A percentile compares a stretch with the other conserved stretches of the same genome.
phyloP scores from a whole-genome alignment of 257 asterid genomes.

The Ilex aquifolium region DNA sequence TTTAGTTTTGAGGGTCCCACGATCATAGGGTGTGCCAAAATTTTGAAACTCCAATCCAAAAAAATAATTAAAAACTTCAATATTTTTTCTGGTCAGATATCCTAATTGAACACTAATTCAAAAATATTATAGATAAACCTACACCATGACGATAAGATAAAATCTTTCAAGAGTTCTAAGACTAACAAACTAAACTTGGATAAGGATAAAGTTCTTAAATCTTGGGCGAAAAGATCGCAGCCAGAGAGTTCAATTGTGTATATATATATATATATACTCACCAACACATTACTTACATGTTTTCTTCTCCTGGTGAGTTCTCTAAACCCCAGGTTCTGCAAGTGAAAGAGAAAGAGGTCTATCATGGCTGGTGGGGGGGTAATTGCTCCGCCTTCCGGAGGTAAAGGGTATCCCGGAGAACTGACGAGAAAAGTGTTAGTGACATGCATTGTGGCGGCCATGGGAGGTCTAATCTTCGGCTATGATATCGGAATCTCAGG shows the following conservation, averaged over 20 bases:
- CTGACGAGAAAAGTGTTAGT: conserved; percentile 37
- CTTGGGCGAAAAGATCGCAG: no score
- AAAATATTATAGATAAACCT: no score
- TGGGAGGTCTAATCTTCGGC: conserved; percentile 56
- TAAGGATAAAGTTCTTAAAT: no score
- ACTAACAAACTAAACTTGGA: no score
- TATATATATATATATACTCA: no score
- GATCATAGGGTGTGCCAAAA: no score
- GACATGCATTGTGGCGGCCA: conserved; percentile 45
- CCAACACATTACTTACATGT: not conserved
- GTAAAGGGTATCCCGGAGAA: conserved; percentile 13
- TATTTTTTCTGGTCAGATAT: no score
- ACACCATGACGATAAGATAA: not conserved
- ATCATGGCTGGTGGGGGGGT: not conserved
- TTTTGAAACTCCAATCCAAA: no score
- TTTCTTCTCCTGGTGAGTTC: not conserved
- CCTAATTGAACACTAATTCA: no score
- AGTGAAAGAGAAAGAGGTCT: no score
- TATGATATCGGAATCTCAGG: conserved; percentile 61
- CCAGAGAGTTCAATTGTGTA: not conserved
- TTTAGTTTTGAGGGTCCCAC: no score
- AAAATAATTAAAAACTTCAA: no score
- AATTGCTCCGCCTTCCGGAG: not conserved
- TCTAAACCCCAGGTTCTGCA: not conserved
- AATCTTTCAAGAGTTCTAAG: not conserved